Conservation (phyloP, 495 filamentous ascomycete genomes). For the Antarctomyces pellizariae region DNA sequence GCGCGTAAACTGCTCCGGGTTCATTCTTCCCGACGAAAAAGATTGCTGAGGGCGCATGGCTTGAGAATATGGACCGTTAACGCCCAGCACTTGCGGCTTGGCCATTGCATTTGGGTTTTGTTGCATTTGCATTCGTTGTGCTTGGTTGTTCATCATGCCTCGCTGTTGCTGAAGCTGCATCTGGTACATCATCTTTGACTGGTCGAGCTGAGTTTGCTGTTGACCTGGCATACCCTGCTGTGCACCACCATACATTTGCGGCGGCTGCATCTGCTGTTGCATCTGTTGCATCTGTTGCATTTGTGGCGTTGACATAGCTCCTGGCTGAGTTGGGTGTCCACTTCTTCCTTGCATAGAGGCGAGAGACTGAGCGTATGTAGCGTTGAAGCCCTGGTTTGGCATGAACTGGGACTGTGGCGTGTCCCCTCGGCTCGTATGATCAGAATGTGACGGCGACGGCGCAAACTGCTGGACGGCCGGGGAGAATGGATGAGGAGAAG, state of each 20-base stretch:
- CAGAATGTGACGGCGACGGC: constrained; percentile 50
- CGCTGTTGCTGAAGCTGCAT: constrained; percentile 48
- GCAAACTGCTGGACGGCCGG: constrained; percentile 54
- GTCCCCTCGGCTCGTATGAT: constrained; percentile 45
- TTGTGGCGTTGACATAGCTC: constrained; percentile 14
- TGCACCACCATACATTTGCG: constrained; percentile 13
- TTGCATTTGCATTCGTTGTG: constrained; percentile 21
- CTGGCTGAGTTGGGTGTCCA: constrained; percentile 22
- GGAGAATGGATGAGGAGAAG: constrained; percentile 80
- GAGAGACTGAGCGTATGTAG: constrained; percentile 28
- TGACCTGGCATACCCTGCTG: constrained; percentile 21
- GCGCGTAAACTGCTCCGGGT: constrained; percentile 53
- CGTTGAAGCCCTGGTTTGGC: constrained; percentile 32
- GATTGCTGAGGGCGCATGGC: constrained; percentile 13
- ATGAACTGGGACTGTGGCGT: constrained; percentile 56
- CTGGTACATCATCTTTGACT: constrained; percentile 32
- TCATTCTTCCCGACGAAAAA: constrained; percentile 4
- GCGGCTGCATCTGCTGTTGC: constrained; percentile 14
- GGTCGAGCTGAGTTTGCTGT: constrained; percentile 12
- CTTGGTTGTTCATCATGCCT: constrained; percentile 31
- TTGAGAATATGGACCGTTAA: constrained; percentile 11
- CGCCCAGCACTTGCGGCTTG: constrained; percentile 17
- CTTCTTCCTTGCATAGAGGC: constrained; percentile 25
- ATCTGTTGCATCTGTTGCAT: constrained; percentile 28
- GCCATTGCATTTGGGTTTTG: constrained; percentile 23